phyloP scores from a whole-genome alignment of 2,329 filamentous ascomycete species.

The Emmonsia crescens region DNA sequence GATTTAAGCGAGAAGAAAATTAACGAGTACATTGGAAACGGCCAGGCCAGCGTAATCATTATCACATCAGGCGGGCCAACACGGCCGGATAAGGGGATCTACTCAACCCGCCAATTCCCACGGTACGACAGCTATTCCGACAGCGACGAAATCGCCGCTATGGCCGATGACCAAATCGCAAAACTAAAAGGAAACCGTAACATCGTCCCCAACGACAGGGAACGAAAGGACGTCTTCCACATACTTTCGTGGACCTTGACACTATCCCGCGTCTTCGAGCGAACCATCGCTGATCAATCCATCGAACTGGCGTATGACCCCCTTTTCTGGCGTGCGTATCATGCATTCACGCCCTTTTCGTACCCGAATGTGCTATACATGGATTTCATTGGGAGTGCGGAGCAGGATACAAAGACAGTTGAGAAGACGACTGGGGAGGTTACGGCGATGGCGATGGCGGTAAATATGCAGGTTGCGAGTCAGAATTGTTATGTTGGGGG shows the following conservation, averaged over 20 bases:
- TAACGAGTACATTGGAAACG: constrained; percentile 27
- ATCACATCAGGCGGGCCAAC: constrained; percentile 20
- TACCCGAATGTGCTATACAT: constrained; percentile 13
- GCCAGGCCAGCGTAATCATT: constrained; percentile 26
- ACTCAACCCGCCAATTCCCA: constrained; percentile 23
- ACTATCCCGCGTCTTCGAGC: constrained; percentile 2
- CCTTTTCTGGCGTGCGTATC: constrained; percentile 7
- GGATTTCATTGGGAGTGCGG: constrained; percentile 9
- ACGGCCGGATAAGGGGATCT: constrained; percentile 27
- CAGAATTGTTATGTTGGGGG: constrained; percentile 9
- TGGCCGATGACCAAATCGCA: constrained; percentile 28
- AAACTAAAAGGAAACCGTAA: constrained; percentile 19
- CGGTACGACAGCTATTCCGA: constrained; percentile 24
- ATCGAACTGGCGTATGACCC: constrained; percentile 7
- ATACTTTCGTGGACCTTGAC: constrained; percentile 14
- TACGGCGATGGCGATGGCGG: constrained; percentile 10
- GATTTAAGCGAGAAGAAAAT: constrained; percentile 25
- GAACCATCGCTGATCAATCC: constrained; percentile 6
- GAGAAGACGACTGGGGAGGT: constrained; percentile 5
- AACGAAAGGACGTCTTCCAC: constrained; percentile 8
- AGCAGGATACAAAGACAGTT: neutral
- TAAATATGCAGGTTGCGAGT: constrained; percentile 10
- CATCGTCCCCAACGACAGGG: constrained; percentile 4
- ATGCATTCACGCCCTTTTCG: constrained; percentile 5
- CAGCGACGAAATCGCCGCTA: constrained; percentile 21